Evolutionary conservation across 768 basidiomycete species (phyloP).

Genomic region (Lyophyllum semitale): DNA sequence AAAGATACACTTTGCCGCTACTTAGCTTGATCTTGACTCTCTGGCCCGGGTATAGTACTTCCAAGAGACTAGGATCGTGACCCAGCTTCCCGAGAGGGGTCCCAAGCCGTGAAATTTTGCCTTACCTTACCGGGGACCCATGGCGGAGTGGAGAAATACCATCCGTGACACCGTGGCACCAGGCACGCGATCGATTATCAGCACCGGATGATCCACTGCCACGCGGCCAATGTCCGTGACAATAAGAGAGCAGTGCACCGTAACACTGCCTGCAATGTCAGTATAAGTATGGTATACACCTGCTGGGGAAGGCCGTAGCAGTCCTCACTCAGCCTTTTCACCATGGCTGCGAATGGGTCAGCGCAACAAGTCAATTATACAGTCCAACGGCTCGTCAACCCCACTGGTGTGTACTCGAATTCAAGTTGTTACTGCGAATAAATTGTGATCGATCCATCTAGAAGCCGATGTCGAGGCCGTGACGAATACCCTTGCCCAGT

Average conservation of each 20-base stretch:
- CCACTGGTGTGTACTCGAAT: not conserved
- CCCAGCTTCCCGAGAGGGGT: no score
- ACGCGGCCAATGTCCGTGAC: not conserved
- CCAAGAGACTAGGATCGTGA: no score
- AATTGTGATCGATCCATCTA: not conserved
- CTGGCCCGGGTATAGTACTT: no score
- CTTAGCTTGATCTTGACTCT: no score
- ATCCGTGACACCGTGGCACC: no score
- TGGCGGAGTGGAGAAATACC: no score
- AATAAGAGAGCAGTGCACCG: not conserved
- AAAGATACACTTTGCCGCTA: no score
- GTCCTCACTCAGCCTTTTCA: not conserved
- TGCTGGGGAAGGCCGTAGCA: not conserved
- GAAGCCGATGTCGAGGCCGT: constrained; percentile 9
- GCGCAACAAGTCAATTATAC: not conserved
- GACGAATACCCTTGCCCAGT: constrained; percentile 9
- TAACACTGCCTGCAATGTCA: not conserved
- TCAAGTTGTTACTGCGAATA: not conserved
- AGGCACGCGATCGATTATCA: no score
- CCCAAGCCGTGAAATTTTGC: no score
- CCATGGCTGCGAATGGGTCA: not conserved
- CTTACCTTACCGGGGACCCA: no score
- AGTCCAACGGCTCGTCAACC: not conserved
- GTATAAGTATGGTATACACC: not conserved
- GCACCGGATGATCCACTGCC: not conserved